Conservation (phyloP, 1,139 yeast genomes). For the Yamadazyma atlantica region DNA sequence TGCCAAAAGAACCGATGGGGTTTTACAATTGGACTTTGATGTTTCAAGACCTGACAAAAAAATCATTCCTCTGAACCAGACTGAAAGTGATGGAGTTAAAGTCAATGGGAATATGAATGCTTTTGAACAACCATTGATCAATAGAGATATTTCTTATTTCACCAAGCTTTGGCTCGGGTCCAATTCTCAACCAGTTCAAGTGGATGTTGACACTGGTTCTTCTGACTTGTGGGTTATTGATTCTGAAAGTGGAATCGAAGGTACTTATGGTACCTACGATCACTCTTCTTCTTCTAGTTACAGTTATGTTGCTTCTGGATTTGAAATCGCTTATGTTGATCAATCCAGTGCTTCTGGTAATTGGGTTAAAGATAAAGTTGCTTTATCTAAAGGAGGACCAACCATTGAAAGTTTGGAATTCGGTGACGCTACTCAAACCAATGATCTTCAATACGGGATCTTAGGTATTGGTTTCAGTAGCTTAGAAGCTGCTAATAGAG, state of each 20-base stretch:
- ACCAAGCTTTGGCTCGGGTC: conserved; percentile 41
- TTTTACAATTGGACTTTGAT: conserved; percentile 12
- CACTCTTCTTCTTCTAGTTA: conserved; percentile 23
- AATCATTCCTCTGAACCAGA: neutral
- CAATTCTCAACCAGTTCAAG: conserved; percentile 27
- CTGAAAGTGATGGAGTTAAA: neutral
- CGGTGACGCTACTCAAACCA: conserved; percentile 3
- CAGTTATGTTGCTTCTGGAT: conserved; percentile 31
- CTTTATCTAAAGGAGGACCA: conserved; percentile 10
- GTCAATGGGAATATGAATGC: conserved; percentile 4
- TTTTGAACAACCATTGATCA: conserved; percentile 35
- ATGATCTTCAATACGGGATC: conserved; percentile 30
- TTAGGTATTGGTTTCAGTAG: conserved; percentile 48
- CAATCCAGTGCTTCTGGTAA: conserved; percentile 57
- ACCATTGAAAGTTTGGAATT: conserved; percentile 4
- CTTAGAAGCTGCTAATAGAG: conserved; percentile 10
- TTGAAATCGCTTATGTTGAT: conserved; percentile 59
- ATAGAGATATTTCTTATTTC: conserved; percentile 48
- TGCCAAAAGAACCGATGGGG: conserved; percentile 14
- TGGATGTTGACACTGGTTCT: conserved; percentile 46
- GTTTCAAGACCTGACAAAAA: conserved; percentile 4
- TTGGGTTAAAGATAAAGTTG: conserved; percentile 52
- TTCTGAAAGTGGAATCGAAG: conserved; percentile 9
- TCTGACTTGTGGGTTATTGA: conserved; percentile 46
- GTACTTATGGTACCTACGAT: conserved; percentile 13